Evolutionary conservation across 75 land plant genomes (phyloP).

Genomic region (Cunninghamia lanceolata): DNA sequence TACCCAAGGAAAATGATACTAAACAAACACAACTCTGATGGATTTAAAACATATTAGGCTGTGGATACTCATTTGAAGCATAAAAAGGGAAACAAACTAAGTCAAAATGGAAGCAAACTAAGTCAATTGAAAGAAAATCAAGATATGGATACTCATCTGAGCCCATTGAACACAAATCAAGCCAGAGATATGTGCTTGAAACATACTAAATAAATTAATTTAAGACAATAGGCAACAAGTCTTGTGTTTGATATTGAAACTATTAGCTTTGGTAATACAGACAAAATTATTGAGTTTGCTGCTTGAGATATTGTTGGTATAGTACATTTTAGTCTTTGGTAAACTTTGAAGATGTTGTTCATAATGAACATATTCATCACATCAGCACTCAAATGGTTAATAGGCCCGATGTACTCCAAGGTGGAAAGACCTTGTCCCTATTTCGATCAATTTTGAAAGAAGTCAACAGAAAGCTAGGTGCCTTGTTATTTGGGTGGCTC

Average conservation of each 20-base stretch:
- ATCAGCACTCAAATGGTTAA: constrained; percentile 79
- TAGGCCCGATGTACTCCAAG: constrained; percentile 73
- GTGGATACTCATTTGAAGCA: constrained; percentile 16
- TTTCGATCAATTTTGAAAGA: no score
- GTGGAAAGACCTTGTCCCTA: no score
- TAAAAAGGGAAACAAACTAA: constrained; percentile 14
- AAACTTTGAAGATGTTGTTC: constrained; percentile 56
- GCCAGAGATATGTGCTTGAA: constrained; percentile 11
- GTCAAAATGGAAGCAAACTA: no score
- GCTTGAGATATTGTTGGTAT: constrained; percentile 72
- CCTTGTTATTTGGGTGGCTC: no score
- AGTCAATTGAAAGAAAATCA: constrained; percentile 35
- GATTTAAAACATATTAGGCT: constrained; percentile 11
- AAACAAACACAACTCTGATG: not conserved
- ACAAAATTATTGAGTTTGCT: constrained; percentile 87
- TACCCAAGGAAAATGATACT: not conserved
- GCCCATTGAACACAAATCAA: constrained; percentile 4
- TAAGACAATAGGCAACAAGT: constrained; percentile 43
- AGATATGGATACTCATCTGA: constrained; percentile 13
- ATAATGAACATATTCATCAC: constrained; percentile 53
- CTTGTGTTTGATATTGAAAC: constrained; percentile 89
- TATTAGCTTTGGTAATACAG: constrained; percentile 54
- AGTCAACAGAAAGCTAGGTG: no score
- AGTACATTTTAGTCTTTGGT: constrained; percentile 86
- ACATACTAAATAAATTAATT: constrained; percentile 16